A percentile compares a stretch with the other conserved stretches of the same genome.
These are phyloP conservation scores for Gossypium arboreum DNA, from an alignment of 345 rosid genomes.

Conservation along the genomic window DNA sequence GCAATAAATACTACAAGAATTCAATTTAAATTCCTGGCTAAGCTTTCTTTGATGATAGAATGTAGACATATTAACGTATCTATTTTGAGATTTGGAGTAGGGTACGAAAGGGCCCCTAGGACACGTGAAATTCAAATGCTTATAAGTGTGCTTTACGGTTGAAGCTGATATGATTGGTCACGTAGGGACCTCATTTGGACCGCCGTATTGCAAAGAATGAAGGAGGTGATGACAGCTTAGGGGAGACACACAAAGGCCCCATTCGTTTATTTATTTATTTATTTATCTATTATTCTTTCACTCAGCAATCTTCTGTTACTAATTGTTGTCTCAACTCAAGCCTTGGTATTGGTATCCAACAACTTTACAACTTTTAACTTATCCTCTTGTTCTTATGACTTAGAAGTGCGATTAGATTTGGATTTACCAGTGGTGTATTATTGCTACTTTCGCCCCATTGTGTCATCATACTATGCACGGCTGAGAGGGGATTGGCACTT, in stretches of 20 bases:
- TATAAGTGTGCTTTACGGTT: slow-evolving; percentile 36
- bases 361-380: slow-evolving; percentile 23
- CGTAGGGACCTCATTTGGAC: slow-evolving; percentile 41
- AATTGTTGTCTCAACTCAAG: neutral
- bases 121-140: slow-evolving; percentile 35
- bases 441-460: slow-evolving; percentile 17
- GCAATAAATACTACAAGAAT: too few relatives aligned
- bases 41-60: slow-evolving; percentile 26
- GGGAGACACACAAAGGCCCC: neutral
- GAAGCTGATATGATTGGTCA: slow-evolving; percentile 33
- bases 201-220: slow-evolving; percentile 11
- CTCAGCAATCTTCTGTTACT: neutral
- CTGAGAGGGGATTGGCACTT: slow-evolving; percentile 7
- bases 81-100: slow-evolving; percentile 35
- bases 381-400: slow-evolving; percentile 33
- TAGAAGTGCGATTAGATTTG: slow-evolving; percentile 6
- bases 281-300: neutral
- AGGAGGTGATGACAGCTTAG: slow-evolving; percentile 2
- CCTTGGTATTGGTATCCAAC: slow-evolving; percentile 22
- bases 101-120: slow-evolving; percentile 33
- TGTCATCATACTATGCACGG: slow-evolving; percentile 9
- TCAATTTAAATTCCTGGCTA: too few relatives aligned
- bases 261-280: neutral
- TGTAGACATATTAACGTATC: slow-evolving; percentile 34
- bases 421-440: slow-evolving; percentile 17